phyloP scores from a whole-genome alignment of 2,329 filamentous ascomycete species.

The Gyromitra esculenta region DNA sequence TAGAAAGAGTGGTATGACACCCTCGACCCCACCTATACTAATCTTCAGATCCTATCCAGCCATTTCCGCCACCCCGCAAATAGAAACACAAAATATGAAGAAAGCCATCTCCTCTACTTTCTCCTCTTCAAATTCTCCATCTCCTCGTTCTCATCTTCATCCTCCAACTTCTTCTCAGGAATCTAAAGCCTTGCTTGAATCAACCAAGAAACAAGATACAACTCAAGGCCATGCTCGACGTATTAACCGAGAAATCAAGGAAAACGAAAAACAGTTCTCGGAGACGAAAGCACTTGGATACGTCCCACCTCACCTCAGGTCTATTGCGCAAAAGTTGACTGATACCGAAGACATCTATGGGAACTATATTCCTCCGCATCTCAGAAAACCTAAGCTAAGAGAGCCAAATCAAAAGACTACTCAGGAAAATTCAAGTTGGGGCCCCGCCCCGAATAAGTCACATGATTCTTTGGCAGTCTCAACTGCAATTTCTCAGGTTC shows the following conservation, averaged over 20 bases:
- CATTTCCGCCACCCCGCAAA: slow-evolving; percentile 7
- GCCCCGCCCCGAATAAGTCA: background rate
- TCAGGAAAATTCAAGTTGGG: background rate
- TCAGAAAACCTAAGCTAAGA: slow-evolving; percentile 20
- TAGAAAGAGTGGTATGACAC: background rate
- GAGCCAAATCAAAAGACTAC: background rate
- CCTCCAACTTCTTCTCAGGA: background rate
- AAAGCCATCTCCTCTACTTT: background rate
- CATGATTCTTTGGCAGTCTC: slow-evolving; percentile 17
- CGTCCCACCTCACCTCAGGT: slow-evolving; percentile 36
- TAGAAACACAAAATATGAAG: background rate
- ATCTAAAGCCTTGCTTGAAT: background rate
- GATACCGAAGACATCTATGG: slow-evolving; percentile 7
- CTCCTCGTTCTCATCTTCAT: background rate
- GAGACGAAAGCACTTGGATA: slow-evolving; percentile 25
- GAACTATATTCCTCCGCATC: slow-evolving; percentile 39
- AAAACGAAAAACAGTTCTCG: slow-evolving; percentile 21
- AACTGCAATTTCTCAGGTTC: slow-evolving; percentile 2
- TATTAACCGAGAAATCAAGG: slow-evolving; percentile 3
- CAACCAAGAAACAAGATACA: background rate
- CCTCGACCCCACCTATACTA: background rate
- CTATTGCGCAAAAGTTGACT: background rate
- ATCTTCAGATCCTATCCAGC: background rate
- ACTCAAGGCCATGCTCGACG: slow-evolving; percentile 11
- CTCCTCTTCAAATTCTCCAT: background rate